Base-by-base conservation (phyloP, 2,329 filamentous ascomycete genomes). In the Pseudodiploospora longispora region DNA sequence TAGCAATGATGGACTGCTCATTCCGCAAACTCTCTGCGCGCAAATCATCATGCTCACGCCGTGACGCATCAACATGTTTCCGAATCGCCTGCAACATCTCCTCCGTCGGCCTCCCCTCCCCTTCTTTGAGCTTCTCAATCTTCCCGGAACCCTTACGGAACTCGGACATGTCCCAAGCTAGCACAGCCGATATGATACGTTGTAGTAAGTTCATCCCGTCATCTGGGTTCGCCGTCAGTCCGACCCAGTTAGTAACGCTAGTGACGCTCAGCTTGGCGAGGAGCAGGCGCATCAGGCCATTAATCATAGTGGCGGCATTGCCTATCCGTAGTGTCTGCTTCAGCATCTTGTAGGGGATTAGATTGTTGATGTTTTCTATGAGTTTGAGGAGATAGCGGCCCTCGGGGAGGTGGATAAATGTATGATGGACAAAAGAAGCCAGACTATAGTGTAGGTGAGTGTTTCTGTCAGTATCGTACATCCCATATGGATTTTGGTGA, bases 191-290 rank as follows among this genome's bases (percentile, higher is more conserved):
- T 27, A 91, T 80, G 50, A 93, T 89, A 36, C 82, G 67, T 61
- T 91, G 86, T 51, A 93, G 61, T 6, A 91, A 61, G 57, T 90
- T 93, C 83, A 87, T 87, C 38, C 86, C 86, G 52, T 89, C 84
- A 49, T 87, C 80, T 1, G 82, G 76, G 38, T 78, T 79, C 38
- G 77, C 75, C 0, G 83, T 89, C 34, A 87, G 60, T 0, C 87
- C 85, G 8, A 90, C 74, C 83, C 83, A 91, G 59, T 89, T 90
- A 4, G 86, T 87, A 41, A 91, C 65, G 6, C 80, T 80, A 2
- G 79, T 80, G 4, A 91, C 70, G 51, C 83, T 85, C 45, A 89
- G 67, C 64, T 93, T 93, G n/a, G 85, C 81, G 10, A 93, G 71
- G 10, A 90, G 71, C 10, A 91, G 66, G 42, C 72, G 76, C 59